phyloP scores from a whole-genome alignment of 169 alveolate genomes.

The Cytauxzoon felis region DNA sequence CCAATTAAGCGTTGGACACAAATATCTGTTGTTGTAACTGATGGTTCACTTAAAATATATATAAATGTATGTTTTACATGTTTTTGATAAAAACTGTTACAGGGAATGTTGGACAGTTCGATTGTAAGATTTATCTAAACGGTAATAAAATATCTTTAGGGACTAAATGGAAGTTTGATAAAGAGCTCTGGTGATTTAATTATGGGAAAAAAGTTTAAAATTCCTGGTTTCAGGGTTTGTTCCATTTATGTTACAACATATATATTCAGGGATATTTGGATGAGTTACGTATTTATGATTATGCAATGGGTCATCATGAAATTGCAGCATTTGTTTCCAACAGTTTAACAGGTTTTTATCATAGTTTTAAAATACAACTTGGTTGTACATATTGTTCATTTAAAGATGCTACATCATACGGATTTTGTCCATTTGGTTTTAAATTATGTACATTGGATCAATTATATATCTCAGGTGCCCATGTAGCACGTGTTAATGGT shows the following conservation, averaged over 20 bases:
- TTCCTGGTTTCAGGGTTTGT: constrained; percentile 40
- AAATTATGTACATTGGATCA: constrained; percentile 66
- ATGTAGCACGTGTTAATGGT: constrained; percentile 72
- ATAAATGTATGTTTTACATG: constrained; percentile 19
- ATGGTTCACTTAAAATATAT: constrained; percentile 37
- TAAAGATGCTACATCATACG: constrained; percentile 49
- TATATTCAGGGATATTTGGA: constrained; percentile 51
- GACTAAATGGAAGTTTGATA: constrained; percentile 27
- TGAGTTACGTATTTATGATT: constrained; percentile 56
- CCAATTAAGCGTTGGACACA: constrained; percentile 60
- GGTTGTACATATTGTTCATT: constrained; percentile 59
- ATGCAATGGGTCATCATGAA: constrained; percentile 32
- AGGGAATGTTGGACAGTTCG: constrained; percentile 51
- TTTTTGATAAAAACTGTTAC: not conserved
- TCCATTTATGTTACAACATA: not conserved
- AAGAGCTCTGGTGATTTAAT: constrained; percentile 46
- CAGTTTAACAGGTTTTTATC: constrained; percentile 45
- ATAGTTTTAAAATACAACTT: constrained; percentile 53
- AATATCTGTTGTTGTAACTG: constrained; percentile 37
- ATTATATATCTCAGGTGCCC: constrained; percentile 68
- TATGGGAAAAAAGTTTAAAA: constrained; percentile 23
- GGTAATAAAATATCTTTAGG: not conserved
- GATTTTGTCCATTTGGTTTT: constrained; percentile 64
- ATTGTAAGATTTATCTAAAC: constrained; percentile 3
- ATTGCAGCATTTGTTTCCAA: constrained; percentile 37